Conservation (phyloP, 176 grass and related monocot genomes). For the Olyra latifolia region DNA sequence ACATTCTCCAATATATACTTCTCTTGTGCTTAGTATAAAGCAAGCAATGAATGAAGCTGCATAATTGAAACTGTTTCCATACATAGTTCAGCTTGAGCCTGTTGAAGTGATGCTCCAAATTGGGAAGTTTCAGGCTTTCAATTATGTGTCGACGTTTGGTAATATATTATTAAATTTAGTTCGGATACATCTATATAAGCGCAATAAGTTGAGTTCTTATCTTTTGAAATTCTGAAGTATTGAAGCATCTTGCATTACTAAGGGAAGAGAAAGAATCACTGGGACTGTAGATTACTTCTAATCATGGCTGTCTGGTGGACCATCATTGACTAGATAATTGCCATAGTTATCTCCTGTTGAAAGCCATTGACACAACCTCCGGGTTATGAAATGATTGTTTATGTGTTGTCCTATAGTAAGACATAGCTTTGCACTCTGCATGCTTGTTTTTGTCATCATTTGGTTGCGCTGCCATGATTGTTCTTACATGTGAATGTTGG, state of each 20-base stretch:
- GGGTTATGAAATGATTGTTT: slow-evolving; percentile 5
- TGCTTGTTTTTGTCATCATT: slow-evolving; percentile 19
- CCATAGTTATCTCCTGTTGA: background rate
- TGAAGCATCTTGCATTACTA: background rate
- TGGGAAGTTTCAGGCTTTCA: background rate
- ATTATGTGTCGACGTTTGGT: background rate
- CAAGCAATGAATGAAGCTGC: background rate
- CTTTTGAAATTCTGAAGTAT: background rate
- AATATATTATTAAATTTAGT: background rate
- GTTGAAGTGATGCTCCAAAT: background rate
- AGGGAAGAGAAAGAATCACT: background rate
- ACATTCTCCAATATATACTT: background rate
- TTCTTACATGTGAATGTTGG: background rate
- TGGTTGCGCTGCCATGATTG: background rate
- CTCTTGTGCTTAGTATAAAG: background rate
- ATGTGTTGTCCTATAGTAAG: background rate
- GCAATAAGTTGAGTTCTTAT: background rate
- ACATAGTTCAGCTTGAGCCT: background rate
- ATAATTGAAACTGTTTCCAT: background rate
- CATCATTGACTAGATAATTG: background rate
- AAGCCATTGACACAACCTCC: background rate
- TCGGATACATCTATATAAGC: background rate
- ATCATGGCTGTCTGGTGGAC: background rate
- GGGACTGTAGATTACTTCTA: background rate
- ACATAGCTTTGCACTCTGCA: background rate